A percentile compares a stretch with the other conserved stretches of the same genome.
Evolutionary conservation across 768 basidiomycete species (phyloP).

Genomic region (Phanerodontia chrysosporium): DNA sequence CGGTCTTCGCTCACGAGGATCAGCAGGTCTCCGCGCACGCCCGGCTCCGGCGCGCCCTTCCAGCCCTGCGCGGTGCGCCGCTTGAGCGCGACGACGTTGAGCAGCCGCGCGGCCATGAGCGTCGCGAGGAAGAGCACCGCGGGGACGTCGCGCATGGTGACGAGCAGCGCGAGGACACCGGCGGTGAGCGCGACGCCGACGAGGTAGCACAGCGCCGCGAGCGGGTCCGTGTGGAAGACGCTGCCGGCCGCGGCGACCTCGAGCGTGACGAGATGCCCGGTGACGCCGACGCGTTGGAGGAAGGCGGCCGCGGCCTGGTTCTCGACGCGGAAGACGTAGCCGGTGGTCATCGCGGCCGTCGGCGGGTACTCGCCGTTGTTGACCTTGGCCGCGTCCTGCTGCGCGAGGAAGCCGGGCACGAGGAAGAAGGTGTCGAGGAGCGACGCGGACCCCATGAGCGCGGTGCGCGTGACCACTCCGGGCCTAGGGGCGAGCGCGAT

Average conservation of each 20-base stretch:
- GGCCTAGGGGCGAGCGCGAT: neutral
- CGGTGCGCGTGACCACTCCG: neutral
- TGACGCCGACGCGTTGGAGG: conserved; percentile 7
- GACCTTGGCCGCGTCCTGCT: neutral
- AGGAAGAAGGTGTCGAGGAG: neutral
- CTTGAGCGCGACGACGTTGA: conserved; percentile 8
- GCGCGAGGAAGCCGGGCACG: neutral
- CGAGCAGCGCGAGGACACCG: neutral
- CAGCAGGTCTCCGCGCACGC: neutral
- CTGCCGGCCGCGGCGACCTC: neutral
- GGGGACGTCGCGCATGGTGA: neutral
- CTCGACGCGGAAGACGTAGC: conserved; percentile 13
- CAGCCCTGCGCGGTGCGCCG: neutral
- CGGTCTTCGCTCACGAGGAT: conserved; percentile 10
- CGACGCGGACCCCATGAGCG: neutral
- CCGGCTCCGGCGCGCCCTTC: neutral
- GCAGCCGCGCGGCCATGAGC: conserved; percentile 5
- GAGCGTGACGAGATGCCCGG: conserved; percentile 6
- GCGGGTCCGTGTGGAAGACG: neutral
- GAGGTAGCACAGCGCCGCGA: neutral
- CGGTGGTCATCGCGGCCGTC: conserved; percentile 6
- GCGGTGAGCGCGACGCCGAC: neutral
- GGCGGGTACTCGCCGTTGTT: conserved; percentile 6
- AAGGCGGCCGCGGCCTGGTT: conserved; percentile 10
- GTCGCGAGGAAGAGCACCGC: neutral